Base-by-base conservation (phyloP, 306 rosid genomes). In the Astragalus membranaceus region DNA sequence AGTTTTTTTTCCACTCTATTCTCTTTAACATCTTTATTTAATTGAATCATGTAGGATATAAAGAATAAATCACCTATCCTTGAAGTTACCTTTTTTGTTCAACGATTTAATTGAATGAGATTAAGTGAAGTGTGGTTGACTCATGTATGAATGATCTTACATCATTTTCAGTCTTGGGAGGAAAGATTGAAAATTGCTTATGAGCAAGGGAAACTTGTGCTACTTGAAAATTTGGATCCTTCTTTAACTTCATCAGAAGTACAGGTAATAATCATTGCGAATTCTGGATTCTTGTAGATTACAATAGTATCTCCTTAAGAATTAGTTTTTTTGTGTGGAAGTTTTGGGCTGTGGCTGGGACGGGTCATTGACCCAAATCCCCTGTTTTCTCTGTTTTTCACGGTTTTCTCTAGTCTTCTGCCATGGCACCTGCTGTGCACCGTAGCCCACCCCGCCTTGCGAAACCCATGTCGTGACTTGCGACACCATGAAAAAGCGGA, bases 161-260 rank as follows among this genome's bases (percentile, higher is more conserved):
- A 41, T 78, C 71, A 42, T 67, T 83, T 78, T 71, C 88, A 91
- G 99, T 78, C 91, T 44, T 89, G 97, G 99, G 95, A 89, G 77
- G 99, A 91, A 57, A 79, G 61, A 62, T 36, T 91, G 80, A 78
- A 78, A 78, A 36, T 50, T 65, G 92, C 97, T 30, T 50, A 85
- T 60, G 86, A 86, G 51, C 90, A 88, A 74, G 85, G 95, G 46
- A 85, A 63, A 36, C 92, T 95, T 49, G 82, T 91, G 80, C 77
- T 89, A 58, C 84, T 91, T 76, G 88, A 89, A 72, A 95, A 91
- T 77, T 86, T 95, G 85, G 92, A 89, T 79, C 96, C 97, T 14
- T 72, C 84, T 71, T 80, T 78, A 65, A 86, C 91, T 55, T 86
- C 97, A 20, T 66, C 77, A 7, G 92, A 91, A 61, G 95, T 95